Conservation (phyloP, 345 rosid species). For the Salix caprea region DNA sequence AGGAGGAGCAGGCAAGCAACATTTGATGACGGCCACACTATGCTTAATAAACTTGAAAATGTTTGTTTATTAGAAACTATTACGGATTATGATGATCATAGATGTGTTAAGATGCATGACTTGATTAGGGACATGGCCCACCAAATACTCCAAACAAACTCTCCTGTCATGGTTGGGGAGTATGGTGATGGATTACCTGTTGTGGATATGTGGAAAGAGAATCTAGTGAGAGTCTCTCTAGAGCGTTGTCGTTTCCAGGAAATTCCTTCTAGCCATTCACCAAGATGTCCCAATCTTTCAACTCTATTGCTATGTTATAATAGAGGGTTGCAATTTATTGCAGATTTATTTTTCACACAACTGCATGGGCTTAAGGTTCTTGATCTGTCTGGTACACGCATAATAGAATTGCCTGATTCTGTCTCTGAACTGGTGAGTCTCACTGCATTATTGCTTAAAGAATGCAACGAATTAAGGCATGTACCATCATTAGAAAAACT, state of each 20-base stretch:
- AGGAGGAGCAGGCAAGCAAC: too few relatives aligned
- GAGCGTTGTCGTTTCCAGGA: neutral
- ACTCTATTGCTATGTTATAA: constrained; percentile 1
- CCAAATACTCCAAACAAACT: neutral
- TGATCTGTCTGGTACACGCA: neutral
- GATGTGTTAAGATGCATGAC: neutral
- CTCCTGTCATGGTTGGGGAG: constrained; percentile 8
- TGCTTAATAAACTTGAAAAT: too few relatives aligned
- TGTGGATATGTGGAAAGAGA: constrained; percentile 11
- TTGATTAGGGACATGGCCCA: neutral
- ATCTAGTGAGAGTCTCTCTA: constrained; percentile 10
- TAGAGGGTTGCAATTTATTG: neutral
- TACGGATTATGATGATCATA: rapidly evolving
- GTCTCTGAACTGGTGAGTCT: constrained; percentile 12
- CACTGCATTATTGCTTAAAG: neutral
- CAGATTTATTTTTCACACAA: constrained; percentile 5
- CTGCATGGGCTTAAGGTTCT: constrained; percentile 9
- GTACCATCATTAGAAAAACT: neutral
- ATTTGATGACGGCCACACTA: too few relatives aligned
- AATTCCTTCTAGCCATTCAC: neutral
- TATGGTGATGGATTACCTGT: constrained; percentile 3
- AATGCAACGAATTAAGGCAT: rapidly evolving
- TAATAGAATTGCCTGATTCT: neutral
- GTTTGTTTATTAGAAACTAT: too few relatives aligned
- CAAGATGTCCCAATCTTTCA: neutral